Evolutionary conservation across 805 yeast species (phyloP).

Genomic region (Candida peoriensis): DNA sequence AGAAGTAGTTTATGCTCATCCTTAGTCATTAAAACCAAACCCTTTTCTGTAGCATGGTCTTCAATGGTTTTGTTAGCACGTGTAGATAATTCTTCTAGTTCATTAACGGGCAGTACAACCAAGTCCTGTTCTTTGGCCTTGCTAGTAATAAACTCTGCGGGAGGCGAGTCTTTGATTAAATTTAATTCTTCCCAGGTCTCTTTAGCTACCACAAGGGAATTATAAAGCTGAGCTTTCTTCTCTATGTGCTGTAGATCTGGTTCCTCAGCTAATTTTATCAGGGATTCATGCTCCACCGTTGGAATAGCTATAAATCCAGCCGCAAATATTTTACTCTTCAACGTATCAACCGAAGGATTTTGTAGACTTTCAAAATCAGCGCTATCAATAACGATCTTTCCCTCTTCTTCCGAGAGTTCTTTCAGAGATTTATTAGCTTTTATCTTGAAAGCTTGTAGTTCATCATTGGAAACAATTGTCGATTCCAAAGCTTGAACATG

Average conservation of each 20-base stretch:
- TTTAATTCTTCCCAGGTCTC: constrained; percentile 12
- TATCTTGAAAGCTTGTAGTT: constrained; percentile 8
- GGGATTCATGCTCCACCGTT: neutral
- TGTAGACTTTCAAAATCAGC: constrained; percentile 5
- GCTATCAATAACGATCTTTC: constrained; percentile 4
- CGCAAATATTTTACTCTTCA: constrained; percentile 1
- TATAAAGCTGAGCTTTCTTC: constrained; percentile 18
- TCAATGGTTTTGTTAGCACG: constrained; percentile 7
- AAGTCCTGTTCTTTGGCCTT: constrained; percentile 7
- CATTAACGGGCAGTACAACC: constrained; percentile 5
- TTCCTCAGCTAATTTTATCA: constrained; percentile 11
- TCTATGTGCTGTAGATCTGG: constrained; percentile 20
- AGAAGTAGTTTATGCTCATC: constrained; percentile 12
- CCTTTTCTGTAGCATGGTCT: constrained; percentile 7
- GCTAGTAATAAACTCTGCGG: constrained; percentile 3
- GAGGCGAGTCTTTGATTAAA: constrained; percentile 2
- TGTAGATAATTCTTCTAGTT: constrained; percentile 5
- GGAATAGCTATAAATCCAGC: constrained; percentile 3
- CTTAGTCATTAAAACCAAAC: constrained; percentile 12
- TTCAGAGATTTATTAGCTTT: constrained; percentile 14
- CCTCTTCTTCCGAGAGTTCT: constrained; percentile 17
- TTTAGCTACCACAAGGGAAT: constrained; percentile 11
- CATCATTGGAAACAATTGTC: constrained; percentile 4
- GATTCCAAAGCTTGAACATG: constrained; percentile 1
- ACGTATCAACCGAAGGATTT: constrained; percentile 2